Percentiles rank a stretch among this genome's conserved stretches.
Evolutionary conservation across 371 early-diverging fungal species (phyloP).

Genomic region (Mortierella sp.): DNA sequence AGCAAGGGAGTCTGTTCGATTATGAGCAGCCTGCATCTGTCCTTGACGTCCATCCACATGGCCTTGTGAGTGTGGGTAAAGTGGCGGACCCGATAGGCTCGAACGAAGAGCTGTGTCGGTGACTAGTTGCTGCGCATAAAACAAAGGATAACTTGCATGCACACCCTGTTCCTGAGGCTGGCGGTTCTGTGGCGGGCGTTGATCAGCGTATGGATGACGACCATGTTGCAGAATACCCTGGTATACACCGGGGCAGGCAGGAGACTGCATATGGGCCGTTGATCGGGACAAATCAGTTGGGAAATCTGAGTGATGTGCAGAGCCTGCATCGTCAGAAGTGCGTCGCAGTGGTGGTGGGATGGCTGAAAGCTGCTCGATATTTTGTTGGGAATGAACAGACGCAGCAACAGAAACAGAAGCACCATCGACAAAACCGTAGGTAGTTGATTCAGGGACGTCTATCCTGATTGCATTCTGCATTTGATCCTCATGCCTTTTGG

Average conservation of each 20-base stretch:
- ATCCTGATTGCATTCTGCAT: not conserved
- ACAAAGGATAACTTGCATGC: no score
- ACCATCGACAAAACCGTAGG: no score
- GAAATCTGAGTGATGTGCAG: constrained; percentile 3
- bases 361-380: constrained; percentile 9
- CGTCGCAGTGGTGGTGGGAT: constrained; percentile 32
- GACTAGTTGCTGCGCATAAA: no score
- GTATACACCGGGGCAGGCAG: no score
- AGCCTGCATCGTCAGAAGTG: constrained; percentile 16
- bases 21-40: not conserved
- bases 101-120: no score
- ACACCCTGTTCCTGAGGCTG: no score
- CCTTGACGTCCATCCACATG: no score
- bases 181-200: no score
- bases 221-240: no score
- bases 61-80: no score
- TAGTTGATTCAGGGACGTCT: not conserved
- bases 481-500: constrained; percentile 5
- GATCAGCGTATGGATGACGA: no score
- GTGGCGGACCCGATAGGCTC: no score
- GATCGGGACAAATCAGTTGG: constrained; percentile 6
- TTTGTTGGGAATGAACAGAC: not conserved
- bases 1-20: constrained; percentile 1
- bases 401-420: not conserved
- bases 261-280: not conserved